Conservation (phyloP, 805 yeast species). For the Candida piceae region DNA sequence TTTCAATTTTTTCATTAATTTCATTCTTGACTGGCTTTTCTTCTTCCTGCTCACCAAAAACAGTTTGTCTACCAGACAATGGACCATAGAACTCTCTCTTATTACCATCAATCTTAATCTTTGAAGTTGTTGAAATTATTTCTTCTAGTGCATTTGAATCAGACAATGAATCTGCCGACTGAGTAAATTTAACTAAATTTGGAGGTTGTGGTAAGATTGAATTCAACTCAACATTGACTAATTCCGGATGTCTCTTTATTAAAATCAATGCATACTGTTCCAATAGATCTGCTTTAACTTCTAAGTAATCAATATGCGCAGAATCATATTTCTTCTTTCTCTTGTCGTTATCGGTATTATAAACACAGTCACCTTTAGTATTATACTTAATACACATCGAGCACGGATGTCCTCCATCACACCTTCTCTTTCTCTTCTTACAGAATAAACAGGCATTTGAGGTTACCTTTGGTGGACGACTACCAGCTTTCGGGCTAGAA, state of each 20-base stretch:
- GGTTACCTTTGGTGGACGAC: not conserved
- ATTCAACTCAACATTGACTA: slow-evolving; percentile 7
- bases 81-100: slow-evolving; percentile 33
- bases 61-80: slow-evolving; percentile 29
- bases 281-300: slow-evolving; percentile 25
- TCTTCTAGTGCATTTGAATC: slow-evolving; percentile 30
- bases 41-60: slow-evolving; percentile 18
- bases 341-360: slow-evolving; percentile 20
- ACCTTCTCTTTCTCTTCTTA: slow-evolving; percentile 20
- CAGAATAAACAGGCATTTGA: slow-evolving; percentile 5
- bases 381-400: slow-evolving; percentile 12
- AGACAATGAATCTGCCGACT: slow-evolving; percentile 11
- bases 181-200: slow-evolving; percentile 10
- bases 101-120: slow-evolving; percentile 25
- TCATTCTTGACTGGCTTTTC: slow-evolving; percentile 3
- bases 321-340: slow-evolving; percentile 30
- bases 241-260: slow-evolving; percentile 17
- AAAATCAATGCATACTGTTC: slow-evolving; percentile 22
- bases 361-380: slow-evolving; percentile 22
- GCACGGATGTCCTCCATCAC: slow-evolving; percentile 25
- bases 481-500: not conserved
- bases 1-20: slow-evolving; percentile 10
- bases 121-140: slow-evolving; percentile 30
- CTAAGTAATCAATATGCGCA: slow-evolving; percentile 28
- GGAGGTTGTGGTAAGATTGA: slow-evolving; percentile 12